Evolutionary conservation across 2,329 filamentous ascomycete species (phyloP).

Genomic region (Ophiocordyceps camponoti-rufipedis): DNA sequence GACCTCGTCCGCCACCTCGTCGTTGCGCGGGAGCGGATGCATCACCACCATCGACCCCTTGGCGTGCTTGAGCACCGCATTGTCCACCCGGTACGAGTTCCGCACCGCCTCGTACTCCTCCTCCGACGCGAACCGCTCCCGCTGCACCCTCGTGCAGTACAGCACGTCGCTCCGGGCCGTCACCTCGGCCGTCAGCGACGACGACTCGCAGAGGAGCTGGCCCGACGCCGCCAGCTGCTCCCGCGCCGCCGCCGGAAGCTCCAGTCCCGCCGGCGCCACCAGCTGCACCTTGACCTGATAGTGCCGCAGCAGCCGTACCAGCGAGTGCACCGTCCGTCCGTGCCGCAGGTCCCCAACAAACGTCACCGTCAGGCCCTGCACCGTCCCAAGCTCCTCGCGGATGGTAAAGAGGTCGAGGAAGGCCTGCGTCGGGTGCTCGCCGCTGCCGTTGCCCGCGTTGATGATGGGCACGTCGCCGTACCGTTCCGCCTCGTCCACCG

Average conservation of each 20-base stretch:
- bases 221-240: conserved; percentile 54
- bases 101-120: conserved; percentile 75
- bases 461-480: conserved; percentile 84
- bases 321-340: conserved; percentile 85
- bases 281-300: conserved; percentile 92
- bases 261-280: conserved; percentile 63
- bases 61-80: conserved; percentile 72
- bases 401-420: conserved; percentile 98
- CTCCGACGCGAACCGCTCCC: conserved; percentile 76
- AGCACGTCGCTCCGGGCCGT: conserved; percentile 75
- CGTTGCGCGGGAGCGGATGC: conserved; percentile 87
- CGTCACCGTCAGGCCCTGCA: conserved; percentile 88
- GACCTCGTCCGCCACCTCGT: conserved; percentile 86
- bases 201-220: conserved; percentile 59
- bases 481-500: conserved; percentile 66
- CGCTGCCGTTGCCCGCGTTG: conserved; percentile 90
- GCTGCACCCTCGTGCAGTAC: conserved; percentile 94
- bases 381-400: conserved; percentile 88
- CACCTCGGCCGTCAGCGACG: conserved; percentile 71
- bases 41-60: conserved; percentile 89
- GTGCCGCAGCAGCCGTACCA: conserved; percentile 84
- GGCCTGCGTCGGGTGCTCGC: conserved; percentile 93
- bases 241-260: conserved; percentile 58
- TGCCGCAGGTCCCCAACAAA: conserved; percentile 89
- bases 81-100: conserved; percentile 78